Evolutionary conservation across 495 filamentous ascomycete species (phyloP).

Genomic region (Podospora sp.): DNA sequence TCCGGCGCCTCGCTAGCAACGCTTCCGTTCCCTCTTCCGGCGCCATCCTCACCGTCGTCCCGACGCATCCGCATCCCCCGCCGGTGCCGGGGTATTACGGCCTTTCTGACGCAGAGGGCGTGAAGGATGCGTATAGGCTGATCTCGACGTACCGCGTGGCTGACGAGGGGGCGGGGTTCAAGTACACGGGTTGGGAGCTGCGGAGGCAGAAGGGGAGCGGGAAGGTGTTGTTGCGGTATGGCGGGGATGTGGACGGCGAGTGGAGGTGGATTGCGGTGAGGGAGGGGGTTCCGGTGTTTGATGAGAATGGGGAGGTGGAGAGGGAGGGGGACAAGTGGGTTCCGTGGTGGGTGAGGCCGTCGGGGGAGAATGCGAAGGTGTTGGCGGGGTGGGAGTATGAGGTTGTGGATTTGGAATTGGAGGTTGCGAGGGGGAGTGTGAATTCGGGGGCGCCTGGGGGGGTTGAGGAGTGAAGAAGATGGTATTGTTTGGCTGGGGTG

Average conservation of each 20-base stretch:
- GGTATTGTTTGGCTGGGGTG: too few species aligned
- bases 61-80: not conserved
- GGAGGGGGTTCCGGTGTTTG: not conserved
- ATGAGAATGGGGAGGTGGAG: not conserved
- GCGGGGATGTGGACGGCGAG: not conserved
- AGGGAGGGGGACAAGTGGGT: not conserved
- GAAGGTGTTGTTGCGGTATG: not conserved
- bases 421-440: not conserved
- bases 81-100: slow-evolving; percentile 1
- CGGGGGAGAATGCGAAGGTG: not conserved
- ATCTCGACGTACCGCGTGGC: not conserved
- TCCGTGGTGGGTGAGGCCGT: not conserved
- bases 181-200: not conserved
- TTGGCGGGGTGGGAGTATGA: not conserved
- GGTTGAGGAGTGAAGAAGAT: not conserved
- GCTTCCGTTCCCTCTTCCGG: not conserved
- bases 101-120: not conserved
- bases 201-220: not conserved
- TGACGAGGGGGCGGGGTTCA: not conserved
- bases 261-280: slow-evolving; percentile 1
- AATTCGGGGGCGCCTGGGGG: not conserved
- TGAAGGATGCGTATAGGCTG: not conserved
- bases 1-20: not conserved
- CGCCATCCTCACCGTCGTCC: not conserved
- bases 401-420: not conserved